Percentiles rank a stretch among this genome's conserved stretches.
phyloP scores from a whole-genome alignment of 441 rosid genomes.

The Erodium texanum region DNA sequence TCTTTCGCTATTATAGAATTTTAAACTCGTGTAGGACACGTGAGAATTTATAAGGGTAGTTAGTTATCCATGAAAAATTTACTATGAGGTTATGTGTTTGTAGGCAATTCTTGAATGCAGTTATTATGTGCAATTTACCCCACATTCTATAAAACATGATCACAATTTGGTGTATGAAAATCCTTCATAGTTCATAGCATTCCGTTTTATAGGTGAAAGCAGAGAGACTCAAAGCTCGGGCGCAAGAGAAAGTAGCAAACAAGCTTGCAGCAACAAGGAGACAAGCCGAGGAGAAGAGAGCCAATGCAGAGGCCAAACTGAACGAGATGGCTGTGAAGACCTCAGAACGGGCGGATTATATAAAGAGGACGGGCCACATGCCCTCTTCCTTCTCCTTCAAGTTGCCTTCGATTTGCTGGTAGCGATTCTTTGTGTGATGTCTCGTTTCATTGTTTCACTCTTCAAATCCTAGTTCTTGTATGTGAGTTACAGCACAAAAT shows the following conservation, averaged over 20 bases:
- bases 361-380: slow-evolving; percentile 76
- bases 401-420: slow-evolving; percentile 72
- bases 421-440: too few species aligned
- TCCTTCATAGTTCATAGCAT: too few species aligned
- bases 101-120: too few species aligned
- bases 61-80: too few species aligned
- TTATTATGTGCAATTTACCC: too few species aligned
- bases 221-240: slow-evolving; percentile 73
- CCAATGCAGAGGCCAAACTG: slow-evolving; percentile 70
- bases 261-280: slow-evolving; percentile 63
- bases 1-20: too few species aligned
- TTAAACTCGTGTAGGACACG: too few species aligned
- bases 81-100: too few species aligned
- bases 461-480: neutral
- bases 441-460: neutral
- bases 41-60: too few species aligned
- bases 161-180: too few species aligned
- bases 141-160: too few species aligned
- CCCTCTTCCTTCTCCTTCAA: slow-evolving; percentile 69
- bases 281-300: slow-evolving; percentile 72
- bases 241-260: slow-evolving; percentile 55
- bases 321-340: slow-evolving; percentile 65
- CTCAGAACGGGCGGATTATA: slow-evolving; percentile 71
- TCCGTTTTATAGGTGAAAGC: slow-evolving; percentile 59
- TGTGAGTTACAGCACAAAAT: neutral